Conservation (phyloP, 495 filamentous ascomycete genomes). For the Xylaria castorea region DNA sequence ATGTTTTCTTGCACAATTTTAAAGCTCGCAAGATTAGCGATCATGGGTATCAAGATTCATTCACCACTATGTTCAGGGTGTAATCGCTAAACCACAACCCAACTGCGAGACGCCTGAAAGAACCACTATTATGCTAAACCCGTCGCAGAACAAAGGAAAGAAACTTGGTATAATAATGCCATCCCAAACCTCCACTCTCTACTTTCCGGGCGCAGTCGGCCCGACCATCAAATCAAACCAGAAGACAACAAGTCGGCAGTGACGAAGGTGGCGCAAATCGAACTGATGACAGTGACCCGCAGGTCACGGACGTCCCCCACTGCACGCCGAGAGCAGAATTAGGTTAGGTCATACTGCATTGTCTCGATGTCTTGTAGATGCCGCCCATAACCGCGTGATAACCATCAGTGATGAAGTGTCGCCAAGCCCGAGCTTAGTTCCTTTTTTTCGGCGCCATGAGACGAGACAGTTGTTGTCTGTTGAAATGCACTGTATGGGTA, state of each 20-base stretch:
- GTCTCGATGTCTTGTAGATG: background rate
- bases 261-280: background rate
- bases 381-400: too few relatives aligned
- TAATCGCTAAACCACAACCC: background rate
- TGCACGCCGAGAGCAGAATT: background rate
- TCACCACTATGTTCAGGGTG: constrained; percentile 21
- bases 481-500: constrained; percentile 18
- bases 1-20: background rate
- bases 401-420: background rate
- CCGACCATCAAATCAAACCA: background rate
- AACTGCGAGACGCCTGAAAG: constrained; percentile 22
- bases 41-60: constrained; percentile 23
- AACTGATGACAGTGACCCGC: background rate
- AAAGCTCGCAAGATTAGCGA: background rate
- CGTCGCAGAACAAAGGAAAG: constrained; percentile 15
- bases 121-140: constrained; percentile 23
- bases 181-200: background rate
- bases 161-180: constrained; percentile 21
- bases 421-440: constrained; percentile 8
- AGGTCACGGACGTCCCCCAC: background rate
- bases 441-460: background rate
- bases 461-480: background rate
- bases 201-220: background rate
- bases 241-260: background rate
- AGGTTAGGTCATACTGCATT: background rate